phyloP scores from a whole-genome alignment of 2,329 filamentous ascomycete genomes.

The Fusarium poae region DNA sequence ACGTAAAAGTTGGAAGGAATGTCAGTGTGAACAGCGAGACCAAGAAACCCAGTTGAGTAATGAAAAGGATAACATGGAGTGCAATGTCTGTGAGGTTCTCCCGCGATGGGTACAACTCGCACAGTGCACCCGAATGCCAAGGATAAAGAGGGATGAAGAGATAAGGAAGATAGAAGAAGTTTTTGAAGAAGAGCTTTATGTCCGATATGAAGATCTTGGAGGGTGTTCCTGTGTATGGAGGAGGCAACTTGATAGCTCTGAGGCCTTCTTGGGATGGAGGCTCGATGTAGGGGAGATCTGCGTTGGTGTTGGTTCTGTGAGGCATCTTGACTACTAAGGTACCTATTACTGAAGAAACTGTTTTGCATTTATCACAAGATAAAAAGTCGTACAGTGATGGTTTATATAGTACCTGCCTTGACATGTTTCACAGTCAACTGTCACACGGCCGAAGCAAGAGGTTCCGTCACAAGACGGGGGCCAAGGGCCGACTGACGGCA shows the following conservation, averaged over 20 bases:
- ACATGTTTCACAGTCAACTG: background rate
- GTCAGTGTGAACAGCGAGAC: slow-evolving; percentile 9
- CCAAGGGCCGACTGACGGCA: slow-evolving; percentile 1
- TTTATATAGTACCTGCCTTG: background rate
- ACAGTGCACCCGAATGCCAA: slow-evolving; percentile 4
- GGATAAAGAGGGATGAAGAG: slow-evolving; percentile 23
- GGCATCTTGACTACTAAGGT: slow-evolving; percentile 10
- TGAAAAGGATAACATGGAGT: slow-evolving; percentile 9
- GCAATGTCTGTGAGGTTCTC: slow-evolving; percentile 23
- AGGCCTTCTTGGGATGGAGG: slow-evolving; percentile 16
- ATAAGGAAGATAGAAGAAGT: slow-evolving; percentile 16
- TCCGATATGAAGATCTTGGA: slow-evolving; percentile 15
- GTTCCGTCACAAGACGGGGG: background rate
- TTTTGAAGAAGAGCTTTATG: slow-evolving; percentile 16
- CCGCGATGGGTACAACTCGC: slow-evolving; percentile 19
- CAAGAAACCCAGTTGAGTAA: slow-evolving; percentile 14
- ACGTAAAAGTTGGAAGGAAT: slow-evolving; percentile 6
- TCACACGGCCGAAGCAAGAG: background rate
- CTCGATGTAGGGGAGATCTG: slow-evolving; percentile 16
- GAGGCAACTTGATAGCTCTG: slow-evolving; percentile 10
- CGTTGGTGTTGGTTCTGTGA: background rate
- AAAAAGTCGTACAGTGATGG: too few relatives aligned
- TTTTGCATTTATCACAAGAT: background rate
- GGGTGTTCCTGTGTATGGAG: slow-evolving; percentile 31
- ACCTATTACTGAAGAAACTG: too few relatives aligned